These are phyloP conservation scores for Panus rudis DNA, from an alignment of 768 basidiomycete genomes.

Conservation along the genomic window DNA sequence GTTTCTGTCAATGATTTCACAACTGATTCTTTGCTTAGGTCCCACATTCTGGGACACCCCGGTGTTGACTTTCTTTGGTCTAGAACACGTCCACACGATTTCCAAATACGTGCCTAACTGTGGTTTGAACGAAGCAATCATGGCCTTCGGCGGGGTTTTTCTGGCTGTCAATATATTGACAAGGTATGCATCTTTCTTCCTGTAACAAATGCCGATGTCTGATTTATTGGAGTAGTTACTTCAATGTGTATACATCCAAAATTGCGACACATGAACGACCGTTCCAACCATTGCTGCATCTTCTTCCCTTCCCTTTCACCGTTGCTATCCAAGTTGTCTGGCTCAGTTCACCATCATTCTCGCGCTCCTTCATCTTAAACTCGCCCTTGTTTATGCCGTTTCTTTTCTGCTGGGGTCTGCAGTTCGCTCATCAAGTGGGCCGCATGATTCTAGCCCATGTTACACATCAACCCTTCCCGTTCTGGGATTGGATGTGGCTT, in stretches of 20 bases:
- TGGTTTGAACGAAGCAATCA: conserved; percentile 80
- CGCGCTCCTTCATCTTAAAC: conserved; percentile 62
- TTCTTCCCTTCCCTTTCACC: conserved; percentile 75
- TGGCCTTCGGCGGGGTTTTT: conserved; percentile 67
- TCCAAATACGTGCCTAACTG: conserved; percentile 51
- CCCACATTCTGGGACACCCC: conserved; percentile 76
- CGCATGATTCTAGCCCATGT: conserved; percentile 92
- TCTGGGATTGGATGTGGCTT: conserved; percentile 83
- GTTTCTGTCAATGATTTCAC: neutral
- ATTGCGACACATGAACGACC: conserved; percentile 33
- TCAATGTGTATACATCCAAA: conserved; percentile 69
- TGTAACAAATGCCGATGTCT: neutral
- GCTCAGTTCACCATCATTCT: conserved; percentile 62
- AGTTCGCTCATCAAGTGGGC: conserved; percentile 86
- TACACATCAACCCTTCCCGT: conserved; percentile 75
- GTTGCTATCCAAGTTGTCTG: conserved; percentile 71
- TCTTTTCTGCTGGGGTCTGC: conserved; percentile 87
- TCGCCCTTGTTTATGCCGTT: conserved; percentile 81
- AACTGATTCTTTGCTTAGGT: conserved; percentile 34
- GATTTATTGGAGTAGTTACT: conserved; percentile 45
- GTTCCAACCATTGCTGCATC: conserved; percentile 55
- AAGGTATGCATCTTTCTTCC: conserved; percentile 34
- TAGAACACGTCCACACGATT: conserved; percentile 46
- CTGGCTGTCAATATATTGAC: conserved; percentile 75
- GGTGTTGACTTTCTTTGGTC: conserved; percentile 49